Base-by-base conservation (phyloP, 768 basidiomycete species). In the Hebeloma cylindrosporum region DNA sequence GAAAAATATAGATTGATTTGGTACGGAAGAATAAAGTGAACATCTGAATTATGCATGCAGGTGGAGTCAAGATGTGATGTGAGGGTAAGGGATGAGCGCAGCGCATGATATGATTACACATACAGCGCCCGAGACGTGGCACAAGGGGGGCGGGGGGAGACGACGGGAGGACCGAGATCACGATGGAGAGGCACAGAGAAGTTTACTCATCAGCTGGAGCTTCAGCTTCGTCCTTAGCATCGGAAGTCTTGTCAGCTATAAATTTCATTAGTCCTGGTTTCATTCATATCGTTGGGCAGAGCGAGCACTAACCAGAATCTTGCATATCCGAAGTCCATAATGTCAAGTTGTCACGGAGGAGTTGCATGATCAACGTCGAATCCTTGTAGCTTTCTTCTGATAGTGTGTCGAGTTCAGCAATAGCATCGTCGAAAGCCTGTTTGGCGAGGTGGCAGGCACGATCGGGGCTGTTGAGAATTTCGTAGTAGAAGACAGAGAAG, bases 401-500 rank as follows among this genome's bases (percentile, higher is more conserved):
- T 43, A 98, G 83, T 17, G 94, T 97, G 77, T 98, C 94, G 61
- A 97, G 91, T 74, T 98, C 94, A 56, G 94, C 93, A 65, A 98
- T 97, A 34, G 95, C 95, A 67, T 97, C 94, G 53, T 97, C 94
- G 69, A 98, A 98, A 6, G 95, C 94, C 71, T 96, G 93, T 77
- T 98, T 98, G 67, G 94, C 94, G 56, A 97, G 88, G 65, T 94
- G 91, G 77, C 94, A 96, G 40, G 95, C 95, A 69, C 93, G 91
- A 71, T 96, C 94, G 57, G 95, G 93, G 70, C 88, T 89, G 83
- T 96, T 96, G 69, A 96, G 85, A 67, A 97, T 96, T 72, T 97
- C 94, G 75, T 96, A 96, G 82, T 97, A 97, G 81, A 98, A 97
- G 38, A 98, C 94, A 42, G 93, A 96, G 83, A 97, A 97, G 82